Conservation (phyloP, 2,329 filamentous ascomycete genomes). For the Rutstroemia sp. region DNA sequence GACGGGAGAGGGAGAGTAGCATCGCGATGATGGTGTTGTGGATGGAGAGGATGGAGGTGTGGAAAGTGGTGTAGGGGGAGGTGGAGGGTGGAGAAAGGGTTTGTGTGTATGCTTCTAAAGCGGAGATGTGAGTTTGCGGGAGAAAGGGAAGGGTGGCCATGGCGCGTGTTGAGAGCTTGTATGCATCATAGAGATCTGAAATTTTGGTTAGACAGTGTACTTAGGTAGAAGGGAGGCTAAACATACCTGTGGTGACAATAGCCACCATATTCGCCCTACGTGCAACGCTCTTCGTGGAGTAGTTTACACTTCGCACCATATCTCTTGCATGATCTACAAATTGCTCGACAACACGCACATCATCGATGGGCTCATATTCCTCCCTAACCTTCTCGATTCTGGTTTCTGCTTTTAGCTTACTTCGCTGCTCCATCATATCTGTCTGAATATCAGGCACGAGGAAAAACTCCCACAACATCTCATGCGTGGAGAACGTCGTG, state of each 20-base stretch:
- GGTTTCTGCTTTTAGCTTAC: constrained; percentile 75
- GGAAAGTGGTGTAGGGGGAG: constrained; percentile 65
- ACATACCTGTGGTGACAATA: constrained; percentile 52
- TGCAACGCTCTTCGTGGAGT: constrained; percentile 74
- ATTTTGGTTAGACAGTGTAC: constrained; percentile 23
- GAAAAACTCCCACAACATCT: constrained; percentile 99
- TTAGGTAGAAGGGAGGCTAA: not conserved
- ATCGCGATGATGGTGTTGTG: constrained; percentile 79
- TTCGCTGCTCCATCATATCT: constrained; percentile 83
- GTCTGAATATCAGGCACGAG: constrained; percentile 89
- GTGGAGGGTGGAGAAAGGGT: constrained; percentile 61
- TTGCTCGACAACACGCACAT: constrained; percentile 82
- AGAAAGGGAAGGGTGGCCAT: constrained; percentile 57
- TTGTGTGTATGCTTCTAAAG: constrained; percentile 65
- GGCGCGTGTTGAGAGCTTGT: constrained; percentile 45
- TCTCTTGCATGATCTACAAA: constrained; percentile 89
- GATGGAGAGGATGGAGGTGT: constrained; percentile 70
- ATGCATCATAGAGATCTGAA: constrained; percentile 63
- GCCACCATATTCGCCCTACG: constrained; percentile 70
- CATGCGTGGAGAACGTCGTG: constrained; percentile 89
- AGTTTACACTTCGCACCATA: constrained; percentile 77
- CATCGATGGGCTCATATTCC: constrained; percentile 77
- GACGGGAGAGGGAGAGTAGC: constrained; percentile 69
- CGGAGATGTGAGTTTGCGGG: constrained; percentile 57
- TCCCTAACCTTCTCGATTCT: constrained; percentile 79